Evolutionary conservation across 805 yeast genomes (phyloP).

Genomic region (Yarrowia bubula): DNA sequence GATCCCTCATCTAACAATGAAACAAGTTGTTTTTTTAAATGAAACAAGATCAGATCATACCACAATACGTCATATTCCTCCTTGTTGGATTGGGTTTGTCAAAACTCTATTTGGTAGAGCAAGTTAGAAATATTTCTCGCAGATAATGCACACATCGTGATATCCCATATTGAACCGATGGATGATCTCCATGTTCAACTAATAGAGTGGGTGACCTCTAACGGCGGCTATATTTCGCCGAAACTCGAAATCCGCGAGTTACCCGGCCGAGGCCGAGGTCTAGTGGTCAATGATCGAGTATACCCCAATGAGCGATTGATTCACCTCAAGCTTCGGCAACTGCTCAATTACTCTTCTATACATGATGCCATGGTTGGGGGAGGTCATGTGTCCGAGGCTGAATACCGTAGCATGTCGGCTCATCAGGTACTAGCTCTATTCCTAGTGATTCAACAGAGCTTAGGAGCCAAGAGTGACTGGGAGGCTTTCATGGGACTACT

Average conservation of each 20-base stretch:
- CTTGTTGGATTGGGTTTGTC: not conserved
- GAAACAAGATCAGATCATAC: not conserved
- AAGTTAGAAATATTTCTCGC: conserved; percentile 16
- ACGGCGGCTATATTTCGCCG: conserved; percentile 20
- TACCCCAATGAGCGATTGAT: conserved; percentile 25
- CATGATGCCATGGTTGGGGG: not conserved
- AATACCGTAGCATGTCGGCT: conserved; percentile 19
- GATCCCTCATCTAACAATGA: not conserved
- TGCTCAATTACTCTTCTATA: conserved; percentile 18
- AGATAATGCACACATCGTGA: conserved; percentile 14
- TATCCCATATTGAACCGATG: not conserved
- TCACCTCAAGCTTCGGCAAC: conserved; percentile 16
- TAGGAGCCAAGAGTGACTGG: conserved; percentile 5
- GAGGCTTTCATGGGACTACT: conserved; percentile 1
- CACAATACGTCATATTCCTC: not conserved
- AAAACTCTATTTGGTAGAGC: not conserved
- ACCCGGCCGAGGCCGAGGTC: conserved; percentile 22
- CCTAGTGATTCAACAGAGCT: conserved; percentile 4
- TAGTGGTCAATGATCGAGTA: conserved; percentile 12
- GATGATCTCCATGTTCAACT: not conserved
- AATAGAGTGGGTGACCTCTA: conserved; percentile 23
- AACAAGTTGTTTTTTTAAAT: no score
- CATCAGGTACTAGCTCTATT: conserved; percentile 20
- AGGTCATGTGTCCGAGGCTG: not conserved
- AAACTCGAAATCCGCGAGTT: conserved; percentile 13